Percentiles rank a stretch among this genome's conserved stretches.
Evolutionary conservation across 805 yeast species (phyloP).

Genomic region (Cyberlindnera xylosilytica): DNA sequence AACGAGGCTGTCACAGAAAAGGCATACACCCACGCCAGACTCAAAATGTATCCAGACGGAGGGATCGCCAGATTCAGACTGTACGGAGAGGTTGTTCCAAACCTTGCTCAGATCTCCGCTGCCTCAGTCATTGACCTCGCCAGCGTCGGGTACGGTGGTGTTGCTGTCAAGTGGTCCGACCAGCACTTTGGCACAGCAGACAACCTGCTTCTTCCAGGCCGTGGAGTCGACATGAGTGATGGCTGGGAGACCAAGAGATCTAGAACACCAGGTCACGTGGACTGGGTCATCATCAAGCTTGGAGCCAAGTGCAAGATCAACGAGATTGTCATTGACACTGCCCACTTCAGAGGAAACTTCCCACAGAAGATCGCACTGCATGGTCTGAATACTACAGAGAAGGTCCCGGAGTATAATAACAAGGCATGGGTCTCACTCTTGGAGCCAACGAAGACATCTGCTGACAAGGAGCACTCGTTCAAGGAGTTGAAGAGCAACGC

Average conservation of each 20-base stretch:
- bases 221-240: constrained; percentile 95
- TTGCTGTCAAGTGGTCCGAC: constrained; percentile 77
- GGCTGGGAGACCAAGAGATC: constrained; percentile 98
- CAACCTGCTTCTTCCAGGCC: constrained; percentile 85
- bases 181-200: constrained; percentile 94
- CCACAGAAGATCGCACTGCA: constrained; percentile 79
- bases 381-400: constrained; percentile 42
- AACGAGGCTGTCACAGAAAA: constrained; percentile 55
- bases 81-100: constrained; percentile 81
- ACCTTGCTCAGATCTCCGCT: constrained; percentile 40
- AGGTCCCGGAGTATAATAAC: constrained; percentile 40
- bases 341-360: constrained; percentile 91
- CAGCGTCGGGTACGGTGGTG: constrained; percentile 82
- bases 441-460: constrained; percentile 67
- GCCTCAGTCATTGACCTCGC: constrained; percentile 63
- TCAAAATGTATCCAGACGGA: constrained; percentile 96
- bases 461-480: constrained; percentile 76
- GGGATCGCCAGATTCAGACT: constrained; percentile 94
- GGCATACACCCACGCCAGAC: constrained; percentile 73
- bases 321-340: constrained; percentile 78
- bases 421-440: constrained; percentile 64
- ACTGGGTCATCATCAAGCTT: constrained; percentile 84
- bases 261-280: constrained; percentile 76
- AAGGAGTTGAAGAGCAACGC: constrained; percentile 26
- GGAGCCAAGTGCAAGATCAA: constrained; percentile 62